These are phyloP conservation scores for Madurella mycetomatis DNA, from an alignment of 2,329 filamentous ascomycete genomes.

Conservation along the genomic window DNA sequence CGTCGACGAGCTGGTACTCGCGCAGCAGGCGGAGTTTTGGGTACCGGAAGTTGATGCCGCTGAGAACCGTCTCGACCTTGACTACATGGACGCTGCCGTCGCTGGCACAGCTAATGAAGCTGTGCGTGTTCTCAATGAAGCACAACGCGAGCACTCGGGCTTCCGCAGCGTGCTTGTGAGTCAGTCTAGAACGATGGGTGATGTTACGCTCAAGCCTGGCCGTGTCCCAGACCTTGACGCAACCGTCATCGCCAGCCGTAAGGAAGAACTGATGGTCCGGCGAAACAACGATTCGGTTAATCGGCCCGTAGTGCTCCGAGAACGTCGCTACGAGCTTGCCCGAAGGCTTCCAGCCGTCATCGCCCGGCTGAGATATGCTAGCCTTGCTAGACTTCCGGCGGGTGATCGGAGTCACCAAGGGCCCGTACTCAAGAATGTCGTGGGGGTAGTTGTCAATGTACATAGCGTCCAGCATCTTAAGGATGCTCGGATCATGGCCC, in stretches of 20 bases:
- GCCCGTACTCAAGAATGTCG: constrained; percentile 69
- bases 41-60: constrained; percentile 61
- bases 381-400: constrained; percentile 47
- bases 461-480: constrained; percentile 76
- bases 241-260: constrained; percentile 86
- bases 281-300: constrained; percentile 76
- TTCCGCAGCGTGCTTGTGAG: constrained; percentile 68
- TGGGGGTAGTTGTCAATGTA: constrained; percentile 69
- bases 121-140: constrained; percentile 91
- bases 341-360: constrained; percentile 74
- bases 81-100: constrained; percentile 90
- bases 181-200: constrained; percentile 79
- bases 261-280: constrained; percentile 94
- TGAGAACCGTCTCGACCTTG: constrained; percentile 59
- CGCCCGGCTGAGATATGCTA: constrained; percentile 45
- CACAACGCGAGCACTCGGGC: constrained; percentile 75
- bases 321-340: constrained; percentile 84
- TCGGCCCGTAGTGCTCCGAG: constrained; percentile 75
- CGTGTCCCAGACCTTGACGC: constrained; percentile 90
- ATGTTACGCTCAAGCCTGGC: constrained; percentile 86
- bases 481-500: constrained; percentile 67
- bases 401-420: constrained; percentile 67
- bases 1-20: constrained; percentile 69
- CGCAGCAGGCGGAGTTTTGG: constrained; percentile 71
- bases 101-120: constrained; percentile 83